A percentile compares a stretch with the other conserved stretches of the same genome.
Conservation (phyloP, 345 rosid genomes). For the Punica granatum region DNA sequence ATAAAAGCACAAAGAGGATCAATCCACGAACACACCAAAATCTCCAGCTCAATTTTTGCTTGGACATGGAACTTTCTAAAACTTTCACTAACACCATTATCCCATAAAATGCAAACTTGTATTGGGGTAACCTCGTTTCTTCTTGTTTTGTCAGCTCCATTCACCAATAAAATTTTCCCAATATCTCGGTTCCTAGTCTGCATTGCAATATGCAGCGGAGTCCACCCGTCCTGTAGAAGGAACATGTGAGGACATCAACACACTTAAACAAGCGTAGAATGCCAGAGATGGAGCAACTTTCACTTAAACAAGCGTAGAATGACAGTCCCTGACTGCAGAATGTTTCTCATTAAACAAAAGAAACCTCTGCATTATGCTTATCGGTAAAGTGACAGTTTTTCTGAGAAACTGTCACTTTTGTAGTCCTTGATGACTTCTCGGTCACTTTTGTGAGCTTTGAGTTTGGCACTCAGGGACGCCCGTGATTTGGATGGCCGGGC, state of each 20-base stretch:
- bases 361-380: too few species aligned
- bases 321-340: too few species aligned
- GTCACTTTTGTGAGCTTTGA: too few species aligned
- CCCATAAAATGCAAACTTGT: neutral
- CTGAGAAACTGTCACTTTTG: too few species aligned
- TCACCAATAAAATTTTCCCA: slow-evolving; percentile 59
- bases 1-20: neutral
- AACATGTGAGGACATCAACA: neutral
- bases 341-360: too few species aligned
- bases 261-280: slow-evolving; percentile 2
- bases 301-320: too few species aligned
- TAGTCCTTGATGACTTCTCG: too few species aligned
- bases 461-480: too few species aligned
- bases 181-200: slow-evolving; percentile 78
- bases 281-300: neutral
- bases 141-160: slow-evolving; percentile 81
- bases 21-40: neutral
- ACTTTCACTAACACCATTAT: neutral
- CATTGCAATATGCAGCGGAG: slow-evolving; percentile 80
- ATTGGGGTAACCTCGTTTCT: slow-evolving; percentile 53
- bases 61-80: neutral
- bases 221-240: slow-evolving; percentile 83
- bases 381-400: too few species aligned
- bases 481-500: too few species aligned
- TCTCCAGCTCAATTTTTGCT: neutral